Evolutionary conservation across 1,284 basidiomycete genomes (phyloP).

Genomic region (Melampsora abietis-canadensis): DNA sequence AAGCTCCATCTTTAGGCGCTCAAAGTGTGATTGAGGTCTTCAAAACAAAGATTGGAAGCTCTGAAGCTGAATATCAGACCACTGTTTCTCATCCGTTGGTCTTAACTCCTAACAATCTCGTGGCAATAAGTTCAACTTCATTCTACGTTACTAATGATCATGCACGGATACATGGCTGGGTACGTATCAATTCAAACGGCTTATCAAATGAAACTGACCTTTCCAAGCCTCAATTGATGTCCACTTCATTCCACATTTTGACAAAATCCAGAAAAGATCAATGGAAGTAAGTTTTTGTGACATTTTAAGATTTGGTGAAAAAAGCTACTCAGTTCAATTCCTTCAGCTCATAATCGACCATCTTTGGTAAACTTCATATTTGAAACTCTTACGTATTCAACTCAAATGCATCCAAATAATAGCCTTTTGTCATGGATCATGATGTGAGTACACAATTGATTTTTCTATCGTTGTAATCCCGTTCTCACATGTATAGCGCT

Average conservation of each 20-base stretch:
- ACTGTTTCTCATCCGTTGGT: constrained; percentile 26
- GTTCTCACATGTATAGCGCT: neutral
- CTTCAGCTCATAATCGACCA: too few species aligned
- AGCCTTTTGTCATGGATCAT: neutral
- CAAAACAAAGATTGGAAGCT: constrained; percentile 20
- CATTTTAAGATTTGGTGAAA: too few species aligned
- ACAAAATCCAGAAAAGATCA: neutral
- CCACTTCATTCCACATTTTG: neutral
- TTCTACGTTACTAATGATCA: constrained; percentile 41
- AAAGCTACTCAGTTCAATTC: too few species aligned
- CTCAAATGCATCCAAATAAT: too few species aligned
- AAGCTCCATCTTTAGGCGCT: constrained; percentile 11
- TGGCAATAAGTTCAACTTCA: constrained; percentile 14
- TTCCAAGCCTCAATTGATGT: neutral
- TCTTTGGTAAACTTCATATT: too few species aligned
- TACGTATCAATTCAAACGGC: neutral
- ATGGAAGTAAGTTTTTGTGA: too few species aligned
- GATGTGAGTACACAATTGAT: neutral
- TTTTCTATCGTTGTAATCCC: neutral
- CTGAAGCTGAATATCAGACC: constrained; percentile 15
- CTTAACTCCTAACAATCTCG: constrained; percentile 30
- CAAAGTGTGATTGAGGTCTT: constrained; percentile 40
- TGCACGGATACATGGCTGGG: constrained; percentile 15
- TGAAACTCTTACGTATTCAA: too few species aligned
- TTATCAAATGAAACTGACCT: neutral